A percentile compares a stretch with the other conserved stretches of the same genome.
phyloP scores from a whole-genome alignment of 169 alveolate genomes.

The Cryptosporidium sp. region DNA sequence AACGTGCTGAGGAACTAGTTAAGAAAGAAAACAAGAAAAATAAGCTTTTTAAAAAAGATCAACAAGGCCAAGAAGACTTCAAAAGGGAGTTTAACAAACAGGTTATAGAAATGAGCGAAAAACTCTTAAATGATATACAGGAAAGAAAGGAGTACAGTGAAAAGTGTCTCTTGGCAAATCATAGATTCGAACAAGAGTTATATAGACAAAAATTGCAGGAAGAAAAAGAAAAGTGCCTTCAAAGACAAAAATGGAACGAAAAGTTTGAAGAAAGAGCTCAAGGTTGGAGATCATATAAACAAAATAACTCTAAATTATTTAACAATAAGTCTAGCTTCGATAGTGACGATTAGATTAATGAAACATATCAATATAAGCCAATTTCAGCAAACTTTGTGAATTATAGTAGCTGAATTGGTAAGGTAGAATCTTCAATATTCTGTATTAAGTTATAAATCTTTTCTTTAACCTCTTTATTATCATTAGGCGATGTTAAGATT shows the following conservation, averaged over 20 bases:
- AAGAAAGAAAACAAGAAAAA: slow-evolving; percentile 77
- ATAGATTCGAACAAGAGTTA: slow-evolving; percentile 69
- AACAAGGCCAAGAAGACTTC: slow-evolving; percentile 26
- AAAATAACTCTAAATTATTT: slow-evolving; percentile 14
- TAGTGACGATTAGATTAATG: background rate
- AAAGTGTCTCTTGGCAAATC: slow-evolving; percentile 84
- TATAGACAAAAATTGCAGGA: slow-evolving; percentile 48
- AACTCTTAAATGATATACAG: slow-evolving; percentile 80
- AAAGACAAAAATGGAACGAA: slow-evolving; percentile 67
- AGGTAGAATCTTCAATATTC: slow-evolving; percentile 56
- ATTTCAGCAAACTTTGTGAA: background rate
- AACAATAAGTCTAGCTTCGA: slow-evolving; percentile 4
- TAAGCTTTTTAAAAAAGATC: slow-evolving; percentile 56
- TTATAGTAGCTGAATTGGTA: slow-evolving; percentile 42
- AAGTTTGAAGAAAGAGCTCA: slow-evolving; percentile 50
- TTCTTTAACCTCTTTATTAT: slow-evolving; percentile 21
- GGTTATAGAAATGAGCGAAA: slow-evolving; percentile 85
- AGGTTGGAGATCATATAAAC: slow-evolving; percentile 61
- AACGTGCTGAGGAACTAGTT: slow-evolving; percentile 83
- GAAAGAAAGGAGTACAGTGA: slow-evolving; percentile 88
- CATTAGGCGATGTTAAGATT: slow-evolving; percentile 32
- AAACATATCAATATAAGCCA: background rate
- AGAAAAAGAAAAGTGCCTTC: slow-evolving; percentile 46
- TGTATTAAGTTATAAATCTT: slow-evolving; percentile 18
- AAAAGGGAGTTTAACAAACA: slow-evolving; percentile 81